These are phyloP conservation scores for Penicillium argentinense DNA, from an alignment of 495 filamentous ascomycete species.

Conservation along the genomic window DNA sequence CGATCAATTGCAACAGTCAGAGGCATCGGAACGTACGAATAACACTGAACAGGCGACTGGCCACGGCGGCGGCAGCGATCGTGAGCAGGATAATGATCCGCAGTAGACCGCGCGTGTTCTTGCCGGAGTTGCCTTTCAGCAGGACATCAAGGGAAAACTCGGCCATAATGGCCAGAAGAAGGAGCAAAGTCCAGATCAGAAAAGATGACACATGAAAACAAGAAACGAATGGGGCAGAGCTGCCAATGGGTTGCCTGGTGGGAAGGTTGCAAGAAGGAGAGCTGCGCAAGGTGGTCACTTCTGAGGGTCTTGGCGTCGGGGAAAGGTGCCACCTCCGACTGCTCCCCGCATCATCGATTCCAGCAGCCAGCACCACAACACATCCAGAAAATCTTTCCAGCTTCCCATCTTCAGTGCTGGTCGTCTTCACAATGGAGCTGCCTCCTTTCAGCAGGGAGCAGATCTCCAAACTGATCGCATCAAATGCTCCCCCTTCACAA, in stretches of 20 bases:
- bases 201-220: slow-evolving; percentile 31
- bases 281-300: slow-evolving; percentile 54
- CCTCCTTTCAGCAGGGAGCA: slow-evolving; percentile 37
- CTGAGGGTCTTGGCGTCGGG: slow-evolving; percentile 32
- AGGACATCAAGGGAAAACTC: slow-evolving; percentile 53
- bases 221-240: slow-evolving; percentile 39
- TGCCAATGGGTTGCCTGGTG: slow-evolving; percentile 26
- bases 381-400: too few species aligned
- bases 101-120: slow-evolving; percentile 80
- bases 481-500: slow-evolving; percentile 35
- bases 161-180: slow-evolving; percentile 53
- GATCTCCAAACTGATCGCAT: slow-evolving; percentile 36
- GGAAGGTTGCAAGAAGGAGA: slow-evolving; percentile 32
- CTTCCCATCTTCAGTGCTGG: too few species aligned
- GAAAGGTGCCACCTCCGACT: slow-evolving; percentile 33
- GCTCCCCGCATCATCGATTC: slow-evolving; percentile 34
- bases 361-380: not conserved
- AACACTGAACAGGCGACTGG: slow-evolving; percentile 95
- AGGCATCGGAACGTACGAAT: slow-evolving; percentile 67
- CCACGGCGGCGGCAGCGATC: slow-evolving; percentile 89
- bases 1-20: not conserved
- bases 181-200: slow-evolving; percentile 33
- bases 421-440: slow-evolving; percentile 37
- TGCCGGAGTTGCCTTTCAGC: slow-evolving; percentile 65
- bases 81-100: slow-evolving; percentile 88